phyloP scores from a whole-genome alignment of 495 filamentous ascomycete genomes.

The Neurospora sp. region DNA sequence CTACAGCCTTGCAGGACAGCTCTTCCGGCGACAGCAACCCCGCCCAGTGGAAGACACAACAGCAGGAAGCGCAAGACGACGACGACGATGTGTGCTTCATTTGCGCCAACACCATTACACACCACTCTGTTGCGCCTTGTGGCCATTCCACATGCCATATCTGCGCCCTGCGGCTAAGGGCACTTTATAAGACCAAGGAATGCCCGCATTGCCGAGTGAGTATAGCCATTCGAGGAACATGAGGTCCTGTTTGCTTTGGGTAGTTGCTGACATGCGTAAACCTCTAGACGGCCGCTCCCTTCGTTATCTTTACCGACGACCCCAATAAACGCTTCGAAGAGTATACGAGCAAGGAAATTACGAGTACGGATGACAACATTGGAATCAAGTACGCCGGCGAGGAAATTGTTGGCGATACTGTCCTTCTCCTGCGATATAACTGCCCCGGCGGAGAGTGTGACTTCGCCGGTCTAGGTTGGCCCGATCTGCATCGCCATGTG shows the following conservation, averaged over 20 bases:
- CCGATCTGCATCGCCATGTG: constrained; percentile 87
- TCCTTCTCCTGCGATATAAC: constrained; percentile 85
- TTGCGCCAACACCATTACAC: constrained; percentile 76
- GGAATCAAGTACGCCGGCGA: constrained; percentile 83
- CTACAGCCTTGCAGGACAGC: not conserved
- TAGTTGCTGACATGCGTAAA: constrained; percentile 1
- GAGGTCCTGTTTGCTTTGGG: not conserved
- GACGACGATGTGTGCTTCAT: constrained; percentile 92
- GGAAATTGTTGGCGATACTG: constrained; percentile 79
- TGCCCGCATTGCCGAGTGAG: constrained; percentile 89
- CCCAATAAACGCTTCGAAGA: constrained; percentile 72
- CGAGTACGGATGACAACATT: constrained; percentile 64
- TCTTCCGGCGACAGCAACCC: not conserved
- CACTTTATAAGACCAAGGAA: constrained; percentile 87
- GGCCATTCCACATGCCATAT: constrained; percentile 96
- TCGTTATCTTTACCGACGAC: constrained; percentile 87
- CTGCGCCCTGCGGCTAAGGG: constrained; percentile 78
- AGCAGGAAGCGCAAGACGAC: constrained; percentile 23
- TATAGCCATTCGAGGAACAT: not conserved
- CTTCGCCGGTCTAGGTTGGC: constrained; percentile 85
- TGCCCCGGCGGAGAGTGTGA: constrained; percentile 81
- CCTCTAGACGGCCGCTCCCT: constrained; percentile 59
- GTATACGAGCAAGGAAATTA: constrained; percentile 61
- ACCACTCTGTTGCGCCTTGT: constrained; percentile 81
- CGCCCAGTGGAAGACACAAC: constrained; percentile 1